Conservation (phyloP, 164 flowering plant genomes). For the Annona cherimola region DNA sequence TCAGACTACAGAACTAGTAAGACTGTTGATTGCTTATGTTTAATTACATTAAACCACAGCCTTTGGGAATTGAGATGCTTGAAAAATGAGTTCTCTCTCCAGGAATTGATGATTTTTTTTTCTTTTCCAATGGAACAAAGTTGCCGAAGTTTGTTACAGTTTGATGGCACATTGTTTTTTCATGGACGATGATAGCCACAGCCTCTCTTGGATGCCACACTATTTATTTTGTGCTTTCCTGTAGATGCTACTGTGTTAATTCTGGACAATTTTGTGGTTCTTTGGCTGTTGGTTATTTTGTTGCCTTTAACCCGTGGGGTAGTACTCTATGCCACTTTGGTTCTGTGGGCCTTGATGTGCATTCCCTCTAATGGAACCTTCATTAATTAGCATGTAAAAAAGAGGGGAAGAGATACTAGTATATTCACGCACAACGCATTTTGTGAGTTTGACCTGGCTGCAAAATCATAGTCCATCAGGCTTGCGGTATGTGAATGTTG, state of each 20-base stretch:
- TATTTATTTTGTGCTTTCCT: background rate
- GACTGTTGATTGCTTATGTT: conserved; percentile 3
- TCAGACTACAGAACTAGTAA: conserved; percentile 89
- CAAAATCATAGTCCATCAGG: background rate
- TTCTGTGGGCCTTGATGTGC: too few species aligned
- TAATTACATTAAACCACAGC: background rate
- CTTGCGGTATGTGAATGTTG: background rate
- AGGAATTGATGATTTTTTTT: background rate
- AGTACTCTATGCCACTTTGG: background rate
- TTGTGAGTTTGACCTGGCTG: background rate
- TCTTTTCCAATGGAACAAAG: background rate
- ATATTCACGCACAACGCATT: background rate
- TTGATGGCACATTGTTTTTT: conserved; percentile 2
- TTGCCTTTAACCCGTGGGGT: background rate
- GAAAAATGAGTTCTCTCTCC: background rate
- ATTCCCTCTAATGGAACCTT: too few species aligned
- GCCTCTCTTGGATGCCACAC: background rate
- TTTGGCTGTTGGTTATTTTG: background rate
- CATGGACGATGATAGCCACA: background rate
- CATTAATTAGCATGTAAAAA: too few species aligned
- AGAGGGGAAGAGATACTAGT: background rate
- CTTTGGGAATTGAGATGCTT: background rate
- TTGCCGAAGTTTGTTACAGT: background rate
- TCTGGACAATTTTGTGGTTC: background rate
- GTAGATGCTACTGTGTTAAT: background rate